Evolutionary conservation across 192 early-diverging fungal species (phyloP).

Genomic region (Coemansia sp.): DNA sequence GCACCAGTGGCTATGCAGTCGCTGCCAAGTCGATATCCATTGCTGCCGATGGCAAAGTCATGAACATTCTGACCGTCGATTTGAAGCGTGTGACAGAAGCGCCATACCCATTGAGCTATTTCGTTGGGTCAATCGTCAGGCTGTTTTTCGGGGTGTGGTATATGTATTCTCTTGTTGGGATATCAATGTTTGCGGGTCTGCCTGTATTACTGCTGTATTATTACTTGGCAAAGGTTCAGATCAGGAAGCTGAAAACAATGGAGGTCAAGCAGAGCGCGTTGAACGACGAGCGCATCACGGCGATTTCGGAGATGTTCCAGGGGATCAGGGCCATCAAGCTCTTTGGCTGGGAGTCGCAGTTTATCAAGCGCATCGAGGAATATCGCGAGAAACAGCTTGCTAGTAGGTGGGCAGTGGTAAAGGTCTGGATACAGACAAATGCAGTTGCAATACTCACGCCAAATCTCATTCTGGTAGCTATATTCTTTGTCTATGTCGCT

Average conservation of each 20-base stretch:
- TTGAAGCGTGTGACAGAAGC: constrained; percentile 61
- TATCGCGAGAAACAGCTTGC: constrained; percentile 64
- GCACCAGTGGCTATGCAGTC: constrained; percentile 18
- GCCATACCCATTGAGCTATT: constrained; percentile 40
- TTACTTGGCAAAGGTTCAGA: constrained; percentile 56
- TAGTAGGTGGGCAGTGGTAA: constrained; percentile 52
- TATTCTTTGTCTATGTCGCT: constrained; percentile 58
- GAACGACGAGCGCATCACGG: constrained; percentile 74
- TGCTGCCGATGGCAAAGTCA: constrained; percentile 57
- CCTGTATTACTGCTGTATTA: constrained; percentile 60
- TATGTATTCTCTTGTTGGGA: constrained; percentile 76
- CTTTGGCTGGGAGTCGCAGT: constrained; percentile 79
- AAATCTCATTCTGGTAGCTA: constrained; percentile 59
- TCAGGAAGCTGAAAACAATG: constrained; percentile 53
- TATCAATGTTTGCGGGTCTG: constrained; percentile 76
- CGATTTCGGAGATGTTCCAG: constrained; percentile 81
- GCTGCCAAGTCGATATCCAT: constrained; percentile 25
- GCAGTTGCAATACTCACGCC: constrained; percentile 53
- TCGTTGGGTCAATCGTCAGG: constrained; percentile 62
- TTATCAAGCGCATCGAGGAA: constrained; percentile 63
- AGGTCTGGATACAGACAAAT: constrained; percentile 56
- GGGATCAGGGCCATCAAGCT: constrained; percentile 94
- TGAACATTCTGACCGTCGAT: constrained; percentile 73
- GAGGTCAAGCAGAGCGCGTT: constrained; percentile 57
- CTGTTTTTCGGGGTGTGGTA: constrained; percentile 63